Percentiles rank a stretch among this genome's conserved stretches.
phyloP scores from a whole-genome alignment of 179 eudicot genomes.

The Patellifolia procumbens region DNA sequence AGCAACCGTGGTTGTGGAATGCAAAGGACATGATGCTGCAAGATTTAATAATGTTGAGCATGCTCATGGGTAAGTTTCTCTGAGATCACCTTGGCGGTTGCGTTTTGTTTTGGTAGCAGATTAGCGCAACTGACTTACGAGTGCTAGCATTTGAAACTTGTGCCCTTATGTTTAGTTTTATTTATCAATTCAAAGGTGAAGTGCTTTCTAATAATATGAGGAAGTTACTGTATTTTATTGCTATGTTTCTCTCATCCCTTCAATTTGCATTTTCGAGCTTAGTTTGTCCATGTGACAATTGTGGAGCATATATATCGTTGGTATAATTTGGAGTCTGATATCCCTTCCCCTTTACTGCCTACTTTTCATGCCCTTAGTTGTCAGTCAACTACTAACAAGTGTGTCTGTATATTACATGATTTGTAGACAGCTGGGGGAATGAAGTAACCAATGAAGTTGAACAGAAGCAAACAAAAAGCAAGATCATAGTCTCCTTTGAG shows the following conservation, averaged over 20 bases:
- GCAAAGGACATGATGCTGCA: slow-evolving; percentile 99
- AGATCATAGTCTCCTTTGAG: slow-evolving; percentile 65
- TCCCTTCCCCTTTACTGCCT: background rate
- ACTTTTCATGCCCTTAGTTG: slow-evolving; percentile 10
- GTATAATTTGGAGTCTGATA: background rate
- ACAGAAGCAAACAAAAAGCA: slow-evolving; percentile 52
- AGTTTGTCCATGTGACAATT: background rate
- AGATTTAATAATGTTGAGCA: slow-evolving; percentile 69
- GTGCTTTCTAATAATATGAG: background rate
- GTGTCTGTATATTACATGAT: background rate
- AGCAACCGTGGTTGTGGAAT: slow-evolving; percentile 72
- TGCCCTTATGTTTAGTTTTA: background rate
- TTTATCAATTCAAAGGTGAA: background rate
- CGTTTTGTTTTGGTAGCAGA: background rate
- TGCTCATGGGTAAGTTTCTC: slow-evolving; percentile 81
- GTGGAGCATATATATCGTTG: background rate
- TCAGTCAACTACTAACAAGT: background rate
- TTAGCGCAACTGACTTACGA: too few relatives aligned
- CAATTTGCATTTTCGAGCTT: background rate
- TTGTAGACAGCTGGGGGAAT: slow-evolving; percentile 74
- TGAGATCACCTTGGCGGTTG: background rate
- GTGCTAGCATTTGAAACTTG: background rate
- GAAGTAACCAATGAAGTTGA: slow-evolving; percentile 76
- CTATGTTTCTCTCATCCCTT: background rate
- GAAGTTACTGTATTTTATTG: background rate